A percentile compares a stretch with the other conserved stretches of the same genome.
phyloP scores from a whole-genome alignment of 139 green algal genomes.

The Chlamydomonas sphaeroides region DNA sequence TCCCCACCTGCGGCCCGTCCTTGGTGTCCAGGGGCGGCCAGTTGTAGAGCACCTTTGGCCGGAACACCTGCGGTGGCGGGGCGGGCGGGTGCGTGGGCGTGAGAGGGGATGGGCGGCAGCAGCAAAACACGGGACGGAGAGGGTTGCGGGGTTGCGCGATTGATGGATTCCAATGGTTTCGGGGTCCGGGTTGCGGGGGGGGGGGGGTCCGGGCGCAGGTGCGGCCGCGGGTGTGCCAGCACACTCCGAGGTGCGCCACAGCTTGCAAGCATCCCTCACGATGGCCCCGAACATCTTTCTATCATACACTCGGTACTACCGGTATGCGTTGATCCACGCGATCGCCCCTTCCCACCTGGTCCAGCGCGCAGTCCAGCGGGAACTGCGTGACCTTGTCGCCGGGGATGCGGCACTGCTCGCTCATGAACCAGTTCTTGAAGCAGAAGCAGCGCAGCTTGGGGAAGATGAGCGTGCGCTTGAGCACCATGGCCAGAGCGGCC shows the following conservation, averaged over 20 bases:
- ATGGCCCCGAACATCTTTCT: no score
- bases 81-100: background rate
- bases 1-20: slow-evolving; percentile 33
- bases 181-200: no score
- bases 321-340: no score
- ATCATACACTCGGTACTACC: no score
- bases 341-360: slow-evolving; percentile 58
- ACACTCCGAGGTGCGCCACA: no score
- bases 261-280: no score
- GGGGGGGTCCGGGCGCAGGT: no score
- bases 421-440: slow-evolving; percentile 67
- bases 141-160: no score
- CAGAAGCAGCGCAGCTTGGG: slow-evolving; percentile 54
- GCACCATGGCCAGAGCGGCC: slow-evolving; percentile 30
- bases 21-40: slow-evolving; percentile 37
- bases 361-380: slow-evolving; percentile 55
- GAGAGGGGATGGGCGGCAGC: slow-evolving; percentile 7
- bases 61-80: slow-evolving; percentile 21
- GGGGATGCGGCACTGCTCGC: slow-evolving; percentile 56
- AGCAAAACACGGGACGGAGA: no score
- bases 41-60: slow-evolving; percentile 61
- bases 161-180: no score
- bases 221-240: no score
- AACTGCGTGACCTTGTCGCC: slow-evolving; percentile 56
- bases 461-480: slow-evolving; percentile 57